These are phyloP conservation scores for Monilinia aucupariae DNA, from an alignment of 2,329 filamentous ascomycete genomes.

Conservation along the genomic window DNA sequence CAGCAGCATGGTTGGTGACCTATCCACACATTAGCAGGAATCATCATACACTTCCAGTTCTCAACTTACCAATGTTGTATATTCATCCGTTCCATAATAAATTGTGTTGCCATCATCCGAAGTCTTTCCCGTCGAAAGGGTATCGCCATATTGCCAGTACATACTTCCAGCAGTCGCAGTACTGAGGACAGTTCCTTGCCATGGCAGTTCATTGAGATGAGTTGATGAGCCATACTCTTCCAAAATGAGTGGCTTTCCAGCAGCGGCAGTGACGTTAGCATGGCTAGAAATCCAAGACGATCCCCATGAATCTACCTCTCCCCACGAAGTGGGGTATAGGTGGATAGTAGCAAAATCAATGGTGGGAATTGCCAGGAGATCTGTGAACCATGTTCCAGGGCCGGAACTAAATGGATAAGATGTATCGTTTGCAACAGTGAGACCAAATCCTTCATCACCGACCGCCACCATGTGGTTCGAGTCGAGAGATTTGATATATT, in stretches of 20 bases:
- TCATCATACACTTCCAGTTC: not conserved
- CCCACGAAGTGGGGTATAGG: slow-evolving; percentile 45
- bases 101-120: slow-evolving; percentile 30
- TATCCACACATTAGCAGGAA: slow-evolving; percentile 14
- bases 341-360: slow-evolving; percentile 51
- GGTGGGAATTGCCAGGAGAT: slow-evolving; percentile 40
- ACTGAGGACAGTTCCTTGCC: slow-evolving; percentile 27
- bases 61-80: slow-evolving; percentile 25
- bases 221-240: slow-evolving; percentile 39
- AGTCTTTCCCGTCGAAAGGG: slow-evolving; percentile 26
- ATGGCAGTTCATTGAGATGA: slow-evolving; percentile 23
- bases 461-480: slow-evolving; percentile 56
- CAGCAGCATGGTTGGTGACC: slow-evolving; percentile 27
- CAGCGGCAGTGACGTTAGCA: slow-evolving; percentile 36
- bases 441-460: slow-evolving; percentile 57
- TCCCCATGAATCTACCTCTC: slow-evolving; percentile 38
- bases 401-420: slow-evolving; percentile 41
- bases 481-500: slow-evolving; percentile 61
- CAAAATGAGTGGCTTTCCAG: slow-evolving; percentile 40
- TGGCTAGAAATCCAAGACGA: slow-evolving; percentile 45
- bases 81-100: slow-evolving; percentile 30
- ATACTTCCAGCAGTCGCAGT: slow-evolving; percentile 30
- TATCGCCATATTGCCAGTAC: slow-evolving; percentile 35
- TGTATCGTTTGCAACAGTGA: slow-evolving; percentile 35
- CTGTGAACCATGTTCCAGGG: slow-evolving; percentile 44